These are phyloP conservation scores for Penicillium waksmanii DNA, from an alignment of 495 filamentous ascomycete genomes.

Conservation along the genomic window DNA sequence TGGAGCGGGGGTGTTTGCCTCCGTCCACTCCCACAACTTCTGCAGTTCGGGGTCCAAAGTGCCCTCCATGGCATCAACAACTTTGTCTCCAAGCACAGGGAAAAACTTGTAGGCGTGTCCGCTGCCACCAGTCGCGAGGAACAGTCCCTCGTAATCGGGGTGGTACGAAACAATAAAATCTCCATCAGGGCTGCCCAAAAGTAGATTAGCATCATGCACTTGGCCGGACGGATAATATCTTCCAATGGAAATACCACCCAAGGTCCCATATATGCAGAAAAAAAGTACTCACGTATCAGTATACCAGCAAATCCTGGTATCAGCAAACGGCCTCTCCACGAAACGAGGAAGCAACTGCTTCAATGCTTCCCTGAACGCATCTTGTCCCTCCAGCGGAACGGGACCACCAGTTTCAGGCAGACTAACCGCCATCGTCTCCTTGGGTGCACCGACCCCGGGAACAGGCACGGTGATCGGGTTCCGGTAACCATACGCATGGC, in stretches of 20 bases:
- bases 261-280: not conserved
- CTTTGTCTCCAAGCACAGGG: conserved; percentile 78
- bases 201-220: conserved; percentile 1
- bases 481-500: conserved; percentile 80
- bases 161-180: conserved; percentile 84
- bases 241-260: not conserved
- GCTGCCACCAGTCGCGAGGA: conserved; percentile 82
- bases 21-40: conserved; percentile 70
- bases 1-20: conserved; percentile 26
- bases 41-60: conserved; percentile 58
- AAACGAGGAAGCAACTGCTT: conserved; percentile 65
- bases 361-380: conserved; percentile 64
- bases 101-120: conserved; percentile 92
- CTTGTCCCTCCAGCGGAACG: conserved; percentile 63
- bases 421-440: conserved; percentile 45
- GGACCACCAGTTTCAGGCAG: conserved; percentile 41
- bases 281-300: conserved; percentile 65
- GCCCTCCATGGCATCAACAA: conserved; percentile 69
- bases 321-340: conserved; percentile 63
- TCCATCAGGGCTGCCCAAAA: conserved; percentile 54
- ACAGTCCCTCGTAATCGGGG: conserved; percentile 65
- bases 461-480: conserved; percentile 62
- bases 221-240: not conserved
- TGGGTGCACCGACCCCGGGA: conserved; percentile 32
- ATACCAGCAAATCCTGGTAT: conserved; percentile 88